Percentiles rank a stretch among this genome's conserved stretches.
Conservation (phyloP, 1,284 basidiomycete genomes). For the Naganishia liquefaciens region DNA sequence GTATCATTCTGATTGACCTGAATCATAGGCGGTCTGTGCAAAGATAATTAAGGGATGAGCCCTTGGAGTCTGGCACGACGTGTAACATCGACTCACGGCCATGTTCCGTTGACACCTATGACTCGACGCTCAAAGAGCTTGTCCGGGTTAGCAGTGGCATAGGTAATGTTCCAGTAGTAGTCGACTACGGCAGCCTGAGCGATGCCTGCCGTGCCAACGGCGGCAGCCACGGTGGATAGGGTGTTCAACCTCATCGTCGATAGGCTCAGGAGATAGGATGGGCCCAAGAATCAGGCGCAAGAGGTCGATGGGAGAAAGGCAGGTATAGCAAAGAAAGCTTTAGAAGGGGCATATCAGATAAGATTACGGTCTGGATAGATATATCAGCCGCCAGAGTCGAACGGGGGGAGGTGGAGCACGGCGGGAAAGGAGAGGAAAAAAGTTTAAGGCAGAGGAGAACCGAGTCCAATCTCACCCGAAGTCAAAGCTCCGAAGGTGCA, state of each 20-base stretch:
- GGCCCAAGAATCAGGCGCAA: background rate
- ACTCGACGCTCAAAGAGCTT: constrained; percentile 64
- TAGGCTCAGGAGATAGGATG: too few relatives aligned
- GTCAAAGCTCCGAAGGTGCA: background rate
- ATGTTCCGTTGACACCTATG: constrained; percentile 83
- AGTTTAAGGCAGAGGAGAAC: background rate
- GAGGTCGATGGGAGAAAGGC: background rate
- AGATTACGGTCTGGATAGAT: constrained; percentile 15
- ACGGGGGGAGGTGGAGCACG: too few relatives aligned
- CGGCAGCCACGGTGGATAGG: background rate
- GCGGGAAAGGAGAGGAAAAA: background rate
- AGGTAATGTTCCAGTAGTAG: constrained; percentile 55
- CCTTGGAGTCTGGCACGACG: background rate
- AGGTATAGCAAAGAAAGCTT: background rate
- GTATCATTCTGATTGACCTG: constrained; percentile 71
- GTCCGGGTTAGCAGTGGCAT: constrained; percentile 53
- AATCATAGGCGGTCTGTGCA: constrained; percentile 72
- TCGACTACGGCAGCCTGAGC: constrained; percentile 48
- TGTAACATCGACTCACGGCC: constrained; percentile 69
- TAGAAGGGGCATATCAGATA: constrained; percentile 23
- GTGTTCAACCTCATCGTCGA: constrained; percentile 8
- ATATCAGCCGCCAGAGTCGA: background rate
- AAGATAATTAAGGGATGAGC: constrained; percentile 7
- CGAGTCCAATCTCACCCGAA: constrained; percentile 26
- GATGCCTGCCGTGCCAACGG: constrained; percentile 4